Percentiles rank a stretch among this genome's conserved stretches.
Conservation (phyloP, 208 protist species). For the Acanthamoeba comandoni region DNA sequence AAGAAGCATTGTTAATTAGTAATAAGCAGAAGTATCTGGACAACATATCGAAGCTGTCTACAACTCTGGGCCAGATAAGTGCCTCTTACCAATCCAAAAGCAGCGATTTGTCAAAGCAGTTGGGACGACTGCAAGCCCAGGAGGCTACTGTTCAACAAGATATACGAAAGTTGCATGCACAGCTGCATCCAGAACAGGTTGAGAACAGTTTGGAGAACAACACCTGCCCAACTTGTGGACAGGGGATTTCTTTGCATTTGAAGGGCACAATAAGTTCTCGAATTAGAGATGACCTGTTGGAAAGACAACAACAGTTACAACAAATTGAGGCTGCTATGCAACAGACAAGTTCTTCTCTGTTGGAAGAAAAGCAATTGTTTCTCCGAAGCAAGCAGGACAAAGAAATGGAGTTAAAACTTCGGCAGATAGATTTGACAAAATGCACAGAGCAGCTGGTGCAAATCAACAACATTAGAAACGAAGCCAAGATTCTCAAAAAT, state of each 20-base stretch:
- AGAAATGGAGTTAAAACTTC: background rate
- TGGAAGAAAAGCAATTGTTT: background rate
- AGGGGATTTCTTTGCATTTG: conserved; percentile 18
- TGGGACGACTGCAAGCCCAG: no score
- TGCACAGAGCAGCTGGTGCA: conserved; percentile 34
- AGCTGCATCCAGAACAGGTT: no score
- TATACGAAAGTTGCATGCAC: no score
- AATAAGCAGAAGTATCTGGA: no score
- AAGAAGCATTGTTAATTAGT: no score
- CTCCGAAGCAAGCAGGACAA: background rate
- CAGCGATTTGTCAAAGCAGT: no score
- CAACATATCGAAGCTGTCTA: no score
- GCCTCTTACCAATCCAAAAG: no score
- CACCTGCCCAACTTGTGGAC: conserved; percentile 50
- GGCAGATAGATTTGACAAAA: background rate
- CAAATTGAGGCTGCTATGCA: background rate
- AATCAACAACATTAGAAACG: conserved; percentile 25
- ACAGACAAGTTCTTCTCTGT: background rate
- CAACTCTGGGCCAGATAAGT: no score
- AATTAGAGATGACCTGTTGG: background rate
- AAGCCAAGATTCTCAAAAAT: background rate
- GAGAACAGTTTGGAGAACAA: no score
- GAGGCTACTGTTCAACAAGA: no score
- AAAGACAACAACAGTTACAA: background rate
- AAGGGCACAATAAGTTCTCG: conserved; percentile 6